These are phyloP conservation scores for Solanum megistacrolobum DNA, from an alignment of 257 asterid species.

Conservation along the genomic window DNA sequence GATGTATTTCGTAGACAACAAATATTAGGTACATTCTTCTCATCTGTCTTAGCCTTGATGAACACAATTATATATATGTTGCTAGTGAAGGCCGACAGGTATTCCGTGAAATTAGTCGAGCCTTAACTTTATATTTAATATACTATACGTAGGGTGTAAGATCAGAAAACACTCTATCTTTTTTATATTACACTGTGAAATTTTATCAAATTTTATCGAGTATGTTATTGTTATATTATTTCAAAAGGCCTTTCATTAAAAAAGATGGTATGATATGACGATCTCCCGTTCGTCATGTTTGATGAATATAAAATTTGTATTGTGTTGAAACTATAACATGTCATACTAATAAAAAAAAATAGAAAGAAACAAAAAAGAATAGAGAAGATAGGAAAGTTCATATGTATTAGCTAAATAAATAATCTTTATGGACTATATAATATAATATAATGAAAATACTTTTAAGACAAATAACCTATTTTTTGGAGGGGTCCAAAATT, in stretches of 20 bases:
- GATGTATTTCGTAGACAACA: too few relatives aligned
- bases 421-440: not conserved
- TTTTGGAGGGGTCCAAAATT: not conserved
- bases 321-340: not conserved
- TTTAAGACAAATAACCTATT: not conserved
- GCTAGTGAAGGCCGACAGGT: rapidly evolving
- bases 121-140: too few relatives aligned
- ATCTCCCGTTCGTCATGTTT: not conserved
- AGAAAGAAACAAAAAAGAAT: not conserved
- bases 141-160: too few relatives aligned
- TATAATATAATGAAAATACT: not conserved
- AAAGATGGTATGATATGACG: not conserved
- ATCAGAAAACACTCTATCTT: rapidly evolving
- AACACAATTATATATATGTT: too few relatives aligned
- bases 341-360: too few relatives aligned
- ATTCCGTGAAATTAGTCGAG: too few relatives aligned
- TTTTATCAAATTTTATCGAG: not conserved
- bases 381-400: not conserved
- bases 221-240: not conserved
- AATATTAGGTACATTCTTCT: too few relatives aligned
- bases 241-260: not conserved
- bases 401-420: not conserved
- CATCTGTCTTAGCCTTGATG: rapidly evolving
- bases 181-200: not conserved
- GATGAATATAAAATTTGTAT: not conserved